Conservation (phyloP, 495 filamentous ascomycete genomes). For the Poronia punctata region DNA sequence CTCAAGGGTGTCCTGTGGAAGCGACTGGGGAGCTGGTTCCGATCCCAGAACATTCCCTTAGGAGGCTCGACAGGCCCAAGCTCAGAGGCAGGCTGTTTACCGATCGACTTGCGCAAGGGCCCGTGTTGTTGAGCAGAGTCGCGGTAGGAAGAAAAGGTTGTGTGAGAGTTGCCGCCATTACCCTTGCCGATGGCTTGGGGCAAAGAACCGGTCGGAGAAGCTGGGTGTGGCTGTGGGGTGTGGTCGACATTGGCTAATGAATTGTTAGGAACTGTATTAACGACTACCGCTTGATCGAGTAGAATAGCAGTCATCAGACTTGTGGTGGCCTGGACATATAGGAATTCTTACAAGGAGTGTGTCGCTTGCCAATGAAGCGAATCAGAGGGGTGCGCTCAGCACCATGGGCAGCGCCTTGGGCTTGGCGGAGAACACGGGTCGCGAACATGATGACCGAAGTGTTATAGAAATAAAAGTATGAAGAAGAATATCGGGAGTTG, state of each 20-base stretch:
- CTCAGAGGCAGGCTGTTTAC: conserved; percentile 51
- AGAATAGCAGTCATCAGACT: neutral
- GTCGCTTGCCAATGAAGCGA: conserved; percentile 84
- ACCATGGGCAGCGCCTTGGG: conserved; percentile 51
- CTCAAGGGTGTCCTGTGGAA: conserved; percentile 70
- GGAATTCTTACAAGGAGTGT: conserved; percentile 62
- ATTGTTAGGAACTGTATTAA: conserved; percentile 11
- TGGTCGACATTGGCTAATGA: conserved; percentile 61
- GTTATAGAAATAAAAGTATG: neutral
- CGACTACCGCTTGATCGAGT: neutral
- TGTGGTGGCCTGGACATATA: neutral
- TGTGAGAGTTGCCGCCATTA: conserved; percentile 44
- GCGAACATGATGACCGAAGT: conserved; percentile 46
- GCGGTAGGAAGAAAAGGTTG: conserved; percentile 84
- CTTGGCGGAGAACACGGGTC: conserved; percentile 60
- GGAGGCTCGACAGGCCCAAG: conserved; percentile 65
- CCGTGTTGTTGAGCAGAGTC: conserved; percentile 91
- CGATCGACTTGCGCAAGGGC: conserved; percentile 59
- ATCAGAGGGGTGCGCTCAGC: conserved; percentile 74
- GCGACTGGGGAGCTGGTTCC: conserved; percentile 73
- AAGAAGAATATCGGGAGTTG: too few species aligned
- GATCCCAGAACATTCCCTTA: conserved; percentile 78
- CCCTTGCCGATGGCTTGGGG: conserved; percentile 53
- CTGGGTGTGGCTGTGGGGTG: conserved; percentile 52
- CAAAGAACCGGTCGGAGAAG: conserved; percentile 38